phyloP scores from a whole-genome alignment of 257 asterid genomes.

The Scutellaria baicalensis region DNA sequence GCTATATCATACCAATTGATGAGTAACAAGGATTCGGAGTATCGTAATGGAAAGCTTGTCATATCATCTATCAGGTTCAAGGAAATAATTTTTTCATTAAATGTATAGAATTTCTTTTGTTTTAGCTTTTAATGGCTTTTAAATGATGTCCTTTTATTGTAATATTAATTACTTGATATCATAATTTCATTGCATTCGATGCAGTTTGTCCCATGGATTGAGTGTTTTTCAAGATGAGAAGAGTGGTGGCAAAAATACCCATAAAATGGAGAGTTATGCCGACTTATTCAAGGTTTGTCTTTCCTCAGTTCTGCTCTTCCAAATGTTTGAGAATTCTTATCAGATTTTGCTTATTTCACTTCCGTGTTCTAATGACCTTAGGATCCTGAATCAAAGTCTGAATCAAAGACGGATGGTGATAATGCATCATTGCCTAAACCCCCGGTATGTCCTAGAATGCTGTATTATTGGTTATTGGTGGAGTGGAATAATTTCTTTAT shows the following conservation, averaged over 20 bases:
- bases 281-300: slow-evolving; percentile 57
- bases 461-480: neutral
- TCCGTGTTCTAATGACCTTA: slow-evolving; percentile 9
- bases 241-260: slow-evolving; percentile 46
- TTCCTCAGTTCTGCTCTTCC: slow-evolving; percentile 6
- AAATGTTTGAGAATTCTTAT: neutral
- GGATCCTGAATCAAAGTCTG: slow-evolving; percentile 38
- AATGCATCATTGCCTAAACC: slow-evolving; percentile 40
- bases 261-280: slow-evolving; percentile 50
- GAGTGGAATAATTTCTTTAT: neutral
- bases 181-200: slow-evolving; percentile 10
- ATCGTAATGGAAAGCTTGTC: slow-evolving; percentile 90
- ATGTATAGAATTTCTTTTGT: neutral
- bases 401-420: slow-evolving; percentile 58
- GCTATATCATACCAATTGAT: slow-evolving; percentile 75
- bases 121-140: neutral
- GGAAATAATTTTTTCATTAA: neutral
- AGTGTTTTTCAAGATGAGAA: slow-evolving; percentile 74
- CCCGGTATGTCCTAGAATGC: slow-evolving; percentile 38
- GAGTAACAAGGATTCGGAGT: slow-evolving; percentile 61
- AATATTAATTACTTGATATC: neutral
- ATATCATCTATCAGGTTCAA: slow-evolving; percentile 77
- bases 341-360: neutral
- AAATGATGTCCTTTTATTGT: neutral
- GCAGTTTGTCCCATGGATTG: slow-evolving; percentile 84